phyloP scores from a whole-genome alignment of 2,329 filamentous ascomycete genomes.

The Aspergillus ruber region DNA sequence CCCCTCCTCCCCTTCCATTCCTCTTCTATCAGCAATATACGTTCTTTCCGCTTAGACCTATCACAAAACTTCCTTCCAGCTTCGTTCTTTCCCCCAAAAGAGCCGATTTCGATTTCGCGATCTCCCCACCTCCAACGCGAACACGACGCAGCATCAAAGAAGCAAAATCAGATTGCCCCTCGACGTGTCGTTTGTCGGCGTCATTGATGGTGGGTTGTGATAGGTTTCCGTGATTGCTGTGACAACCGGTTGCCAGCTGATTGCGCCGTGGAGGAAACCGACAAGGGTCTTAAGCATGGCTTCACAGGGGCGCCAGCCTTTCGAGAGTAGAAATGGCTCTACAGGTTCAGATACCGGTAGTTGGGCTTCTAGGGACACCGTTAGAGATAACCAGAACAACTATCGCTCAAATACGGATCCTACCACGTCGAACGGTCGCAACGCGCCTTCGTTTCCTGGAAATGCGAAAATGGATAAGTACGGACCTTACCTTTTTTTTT shows the following conservation, averaged over 20 bases:
- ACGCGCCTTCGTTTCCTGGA: constrained; percentile 20
- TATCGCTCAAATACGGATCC: constrained; percentile 13
- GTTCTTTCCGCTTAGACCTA: not conserved
- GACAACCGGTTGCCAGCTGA: constrained; percentile 17
- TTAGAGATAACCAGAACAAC: constrained; percentile 23
- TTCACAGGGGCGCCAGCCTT: constrained; percentile 25
- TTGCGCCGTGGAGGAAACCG: constrained; percentile 13
- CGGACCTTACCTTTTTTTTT: constrained; percentile 12
- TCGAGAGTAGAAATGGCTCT: constrained; percentile 34
- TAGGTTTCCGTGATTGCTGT: constrained; percentile 4
- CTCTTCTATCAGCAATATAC: not conserved
- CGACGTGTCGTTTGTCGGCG: not conserved
- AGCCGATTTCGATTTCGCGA: no score
- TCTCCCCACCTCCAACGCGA: no score
- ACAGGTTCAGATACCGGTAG: constrained; percentile 34
- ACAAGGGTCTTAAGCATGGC: constrained; percentile 24
- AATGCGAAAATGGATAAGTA: constrained; percentile 26
- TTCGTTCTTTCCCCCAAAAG: not conserved
- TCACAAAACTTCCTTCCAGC: not conserved
- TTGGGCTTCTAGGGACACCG: constrained; percentile 35
- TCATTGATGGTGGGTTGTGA: constrained; percentile 18
- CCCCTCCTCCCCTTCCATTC: not conserved
- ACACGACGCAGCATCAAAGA: no score
- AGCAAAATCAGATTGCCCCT: not conserved
- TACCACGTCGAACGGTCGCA: constrained; percentile 18